Base-by-base conservation (phyloP, 2,329 filamentous ascomycete species). In the Hypoxylon sp. region DNA sequence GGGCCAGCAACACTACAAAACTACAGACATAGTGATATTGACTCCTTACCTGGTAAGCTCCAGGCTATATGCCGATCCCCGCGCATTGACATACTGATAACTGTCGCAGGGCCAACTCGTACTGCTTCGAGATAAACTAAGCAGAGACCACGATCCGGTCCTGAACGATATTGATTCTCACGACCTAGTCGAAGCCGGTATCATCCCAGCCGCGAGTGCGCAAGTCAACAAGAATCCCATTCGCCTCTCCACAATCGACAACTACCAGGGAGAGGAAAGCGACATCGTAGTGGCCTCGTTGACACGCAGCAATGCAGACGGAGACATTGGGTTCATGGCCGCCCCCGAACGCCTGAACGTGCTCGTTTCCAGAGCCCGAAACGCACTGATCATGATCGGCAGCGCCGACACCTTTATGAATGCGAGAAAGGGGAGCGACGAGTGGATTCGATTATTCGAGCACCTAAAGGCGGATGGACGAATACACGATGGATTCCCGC, bases 261-360 rank as follows among this genome's bases (percentile, higher is more conserved):
- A 93, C 64, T 94, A 91, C 59, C 91, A 93, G 73, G 90, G 91
- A 1, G 91, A 93, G 70, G 91, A 94, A 67, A 88, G 86, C 37
- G 86, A 93, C 1, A 89, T 94, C 15, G 87, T 93, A 0, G 84
- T 94, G 6, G 85, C 80, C 0, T 90, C 88, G 0, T 74, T 93
- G 10, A 91, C 89, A 0, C 79, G 91, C 4, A 90, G 89, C 72
- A 93, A 93, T 65, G 59, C 70, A 0, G 71, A 72, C 0, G 84
- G 85, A 0, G 87, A 92, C 1, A 91, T 93, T 28, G 91, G 91
- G 0, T 93, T 93, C 72, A 87, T 93, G 81, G 72, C 79, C 0
- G 80, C 88, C 0, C 85, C 86, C 0, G 85, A 93, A 67, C 81
- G 91, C 0, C 73, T 93, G 0, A 92, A 92, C 17, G 91, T 93